Base-by-base conservation (phyloP, 805 yeast species). In the Teunomyces lycoperdinae region DNA sequence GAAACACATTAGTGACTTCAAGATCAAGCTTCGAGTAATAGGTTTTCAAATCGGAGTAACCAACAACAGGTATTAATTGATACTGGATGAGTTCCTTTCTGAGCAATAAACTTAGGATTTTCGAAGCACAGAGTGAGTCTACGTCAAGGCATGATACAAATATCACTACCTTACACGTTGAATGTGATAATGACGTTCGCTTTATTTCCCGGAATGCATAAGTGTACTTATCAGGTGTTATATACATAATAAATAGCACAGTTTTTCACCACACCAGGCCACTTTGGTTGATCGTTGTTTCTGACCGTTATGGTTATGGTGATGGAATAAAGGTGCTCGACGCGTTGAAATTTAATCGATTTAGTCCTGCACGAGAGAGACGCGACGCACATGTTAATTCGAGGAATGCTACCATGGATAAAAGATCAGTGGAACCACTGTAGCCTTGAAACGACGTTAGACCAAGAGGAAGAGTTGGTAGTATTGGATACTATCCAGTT, bases 41-140 rank as follows among this genome's bases (percentile, higher is more conserved):
- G 20, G 59, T 61, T 53, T 80, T 82, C 52, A 95, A 70, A 55
- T 90, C 97, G 9, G 84, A 68, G 61, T 89, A 92, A 0, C 99
- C 99, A 14, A 89, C 90, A 9, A 94, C 92, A 0, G 99, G 99
- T 9, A 89, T 83, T 45, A 90, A 73, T 64, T 92, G 96, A 62
- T 84, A 88, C 52, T 90, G 95, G 11, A 94, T 82, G 58, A 92
- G 75, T 56, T 89, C 92, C 53, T 85, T 84, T 66, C 89, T 85
- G 53, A 94, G 74, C 42, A 89, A 70, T 34, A 76, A 65, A 14
- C 90, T 76, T 20, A 94, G 70, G 60, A 90, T 86, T 61, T 83
- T 85, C 28, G 96, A 83, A 0, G 96, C 88, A 70, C 97, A 92
- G 11, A 94, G 71, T 35, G 98, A 89, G 68, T 94, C 99, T 27